Evolutionary conservation across 2,329 filamentous ascomycete species (phyloP), one percentile per base, ranked within the genome.

Genomic region (Hymenoscyphus fraxineus): DNA sequence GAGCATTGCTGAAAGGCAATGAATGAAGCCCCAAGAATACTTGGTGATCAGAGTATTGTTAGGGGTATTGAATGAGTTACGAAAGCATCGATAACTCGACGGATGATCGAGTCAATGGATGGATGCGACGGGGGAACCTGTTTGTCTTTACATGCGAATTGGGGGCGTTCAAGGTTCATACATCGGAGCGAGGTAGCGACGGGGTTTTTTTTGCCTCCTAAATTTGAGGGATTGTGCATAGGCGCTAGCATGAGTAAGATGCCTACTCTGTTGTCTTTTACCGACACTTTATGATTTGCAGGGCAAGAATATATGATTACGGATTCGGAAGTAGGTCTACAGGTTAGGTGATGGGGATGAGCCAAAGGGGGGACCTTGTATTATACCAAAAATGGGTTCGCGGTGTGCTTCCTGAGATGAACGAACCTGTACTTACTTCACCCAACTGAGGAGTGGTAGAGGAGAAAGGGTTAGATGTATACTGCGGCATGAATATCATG

Each of bases 1-100:
- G 70, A 63, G 65, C 69, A 19, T 32, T 71, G 27, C 55, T 71
- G 41, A 71, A 71, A 58, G 69, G 65, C 16, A 68, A 62, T 62
- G 64, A 64, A 61, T 66, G 57, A 66, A 54, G 35, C 35, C 9
- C 35, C 6, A 10, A 35, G 35, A 35, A 35, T 35, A 35, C 9
- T 35, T 35, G 35, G 1, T 6, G 4, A 7, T 35, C 35, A 7
- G 9, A 35, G 35, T 10, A 35, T 35, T 35, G 6, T 6, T 35
- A 7, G 35, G 35, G 35, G 35, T 35, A 35, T 35, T 35, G 35
- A 35, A 35, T 35, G 35, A 35, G 9, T 35, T 35, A 35, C 35
- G 35, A 35, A 35, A 35, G 19, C 10, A 54, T 54, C 47, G 19
- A 54, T 22, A 5, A 12, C 19, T 27, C 19, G 19, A 54, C 19